Evolutionary conservation across 495 filamentous ascomycete species (phyloP).

Genomic region (Pyrenula aspistea): DNA sequence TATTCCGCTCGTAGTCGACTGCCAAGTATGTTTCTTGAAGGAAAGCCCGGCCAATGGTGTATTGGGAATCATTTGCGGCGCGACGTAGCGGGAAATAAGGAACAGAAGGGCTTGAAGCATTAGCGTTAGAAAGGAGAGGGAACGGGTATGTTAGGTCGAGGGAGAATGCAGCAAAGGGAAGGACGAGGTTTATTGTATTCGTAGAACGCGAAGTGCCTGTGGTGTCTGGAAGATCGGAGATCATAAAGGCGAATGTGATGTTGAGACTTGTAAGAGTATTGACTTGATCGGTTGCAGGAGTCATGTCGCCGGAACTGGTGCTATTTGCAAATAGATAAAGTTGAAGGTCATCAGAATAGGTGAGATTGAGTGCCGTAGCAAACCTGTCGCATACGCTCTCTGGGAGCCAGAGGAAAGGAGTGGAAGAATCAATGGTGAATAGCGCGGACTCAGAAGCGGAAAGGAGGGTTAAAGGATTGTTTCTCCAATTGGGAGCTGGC

Average conservation of each 20-base stretch:
- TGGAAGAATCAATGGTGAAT: constrained; percentile 53
- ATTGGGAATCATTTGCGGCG: constrained; percentile 36
- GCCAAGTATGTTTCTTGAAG: constrained; percentile 61
- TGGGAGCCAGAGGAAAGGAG: constrained; percentile 59
- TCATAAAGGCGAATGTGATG: constrained; percentile 40
- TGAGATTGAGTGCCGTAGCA: constrained; percentile 44
- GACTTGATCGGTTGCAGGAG: not conserved
- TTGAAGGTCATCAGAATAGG: constrained; percentile 38
- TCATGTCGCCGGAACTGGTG: constrained; percentile 7
- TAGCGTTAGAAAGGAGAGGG: constrained; percentile 12
- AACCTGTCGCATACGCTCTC: constrained; percentile 47
- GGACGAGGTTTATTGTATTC: constrained; percentile 43
- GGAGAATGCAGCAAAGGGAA: constrained; percentile 54
- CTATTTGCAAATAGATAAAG: constrained; percentile 30
- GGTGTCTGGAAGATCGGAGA: constrained; percentile 32
- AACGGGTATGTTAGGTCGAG: constrained; percentile 46
- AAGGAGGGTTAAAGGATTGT: constrained; percentile 21
- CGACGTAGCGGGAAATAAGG: constrained; percentile 54
- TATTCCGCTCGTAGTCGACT: constrained; percentile 50
- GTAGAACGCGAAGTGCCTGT: constrained; percentile 3
- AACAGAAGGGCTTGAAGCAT: constrained; percentile 10
- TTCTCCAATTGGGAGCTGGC: constrained; percentile 27
- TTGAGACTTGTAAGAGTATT: constrained; percentile 10
- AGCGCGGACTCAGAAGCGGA: constrained; percentile 30
- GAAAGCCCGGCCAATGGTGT: constrained; percentile 56